Evolutionary conservation across 2,329 filamentous ascomycete genomes (phyloP), one percentile per base, ranked within the genome.

Genomic region (Fusarium brachygibbosum): DNA sequence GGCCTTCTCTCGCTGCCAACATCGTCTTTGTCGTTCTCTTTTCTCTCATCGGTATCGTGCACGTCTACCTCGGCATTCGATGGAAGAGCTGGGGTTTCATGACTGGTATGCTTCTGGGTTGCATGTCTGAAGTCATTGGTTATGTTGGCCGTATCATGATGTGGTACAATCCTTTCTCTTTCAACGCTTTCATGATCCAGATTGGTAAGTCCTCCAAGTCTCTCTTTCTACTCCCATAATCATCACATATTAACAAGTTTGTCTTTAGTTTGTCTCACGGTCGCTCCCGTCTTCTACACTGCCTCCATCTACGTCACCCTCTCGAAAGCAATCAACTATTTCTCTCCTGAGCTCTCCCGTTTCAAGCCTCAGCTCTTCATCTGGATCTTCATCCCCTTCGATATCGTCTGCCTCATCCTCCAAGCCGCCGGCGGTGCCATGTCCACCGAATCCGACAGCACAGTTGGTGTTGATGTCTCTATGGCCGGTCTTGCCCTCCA

Each of bases 251-350:
- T 57, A 45, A 63, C 21, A 19, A 25, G 0, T 2, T 28, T 21
- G 21, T 29, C 14, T 25, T 23, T 50, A 87, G 84, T 76, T 63
- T 89, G 87, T 76, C 81, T 91, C 51, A 90, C 87, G 6, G 76
- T 78, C 64, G 81, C 79, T 12, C 81, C 81, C 53, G 80, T 82
- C 63, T 82, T 80, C 68, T 82, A 87, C 84, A 69, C 87, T 29
- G 90, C 89, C 1, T 88, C 87, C 61, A 88, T 92, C 74, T 92
- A 92, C 76, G 84, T 91, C 55, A 90, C 87, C 31, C 82, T 91
- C 31, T 79, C 77, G 67, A 80, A 80, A 66, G 72, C 78, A 8
- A 83, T 83, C 70, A 50, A 83, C 41, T 76, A 75, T 75, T 76
- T 83, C 63, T 79, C 76, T 2, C 78, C 78, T 5, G 73, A 78